Evolutionary conservation across 108 stramenopile species (phyloP).

Genomic region (Schizochytrium sp.): DNA sequence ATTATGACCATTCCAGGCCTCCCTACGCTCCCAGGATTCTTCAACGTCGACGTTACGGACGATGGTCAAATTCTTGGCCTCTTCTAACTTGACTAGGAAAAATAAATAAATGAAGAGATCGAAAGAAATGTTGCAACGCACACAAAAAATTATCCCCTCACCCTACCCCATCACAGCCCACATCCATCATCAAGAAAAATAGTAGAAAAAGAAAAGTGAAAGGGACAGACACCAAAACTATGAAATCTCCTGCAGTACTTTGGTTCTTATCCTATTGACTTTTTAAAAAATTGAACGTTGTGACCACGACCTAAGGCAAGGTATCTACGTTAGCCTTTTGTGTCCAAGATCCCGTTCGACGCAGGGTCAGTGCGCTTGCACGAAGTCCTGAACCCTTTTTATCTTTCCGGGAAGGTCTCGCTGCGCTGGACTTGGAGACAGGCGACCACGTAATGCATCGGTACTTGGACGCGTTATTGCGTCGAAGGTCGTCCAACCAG

Average conservation of each 20-base stretch:
- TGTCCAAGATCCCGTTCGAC: background rate
- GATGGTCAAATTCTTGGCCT: constrained; percentile 87
- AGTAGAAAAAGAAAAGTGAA: no score
- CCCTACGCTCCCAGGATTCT: constrained; percentile 95
- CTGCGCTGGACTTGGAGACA: background rate
- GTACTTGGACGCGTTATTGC: background rate
- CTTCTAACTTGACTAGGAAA: constrained; percentile 50
- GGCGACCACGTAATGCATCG: background rate
- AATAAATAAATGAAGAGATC: no score
- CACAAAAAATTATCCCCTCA: no score
- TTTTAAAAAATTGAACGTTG: no score
- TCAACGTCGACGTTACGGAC: constrained; percentile 82
- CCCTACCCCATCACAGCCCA: no score
- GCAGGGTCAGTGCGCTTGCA: background rate
- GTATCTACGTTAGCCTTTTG: background rate
- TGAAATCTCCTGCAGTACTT: no score
- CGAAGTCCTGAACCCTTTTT: background rate
- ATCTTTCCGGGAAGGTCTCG: background rate
- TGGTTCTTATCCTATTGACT: no score
- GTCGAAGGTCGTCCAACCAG: background rate
- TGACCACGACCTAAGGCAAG: no score
- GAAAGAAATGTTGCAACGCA: no score
- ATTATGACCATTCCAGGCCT: constrained; percentile 99
- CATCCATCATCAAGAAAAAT: no score
- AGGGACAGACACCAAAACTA: no score